Evolutionary conservation across 169 alveolate genomes (phyloP), one percentile per base, ranked within the genome.

Genomic region (Babesia gibsoni): DNA sequence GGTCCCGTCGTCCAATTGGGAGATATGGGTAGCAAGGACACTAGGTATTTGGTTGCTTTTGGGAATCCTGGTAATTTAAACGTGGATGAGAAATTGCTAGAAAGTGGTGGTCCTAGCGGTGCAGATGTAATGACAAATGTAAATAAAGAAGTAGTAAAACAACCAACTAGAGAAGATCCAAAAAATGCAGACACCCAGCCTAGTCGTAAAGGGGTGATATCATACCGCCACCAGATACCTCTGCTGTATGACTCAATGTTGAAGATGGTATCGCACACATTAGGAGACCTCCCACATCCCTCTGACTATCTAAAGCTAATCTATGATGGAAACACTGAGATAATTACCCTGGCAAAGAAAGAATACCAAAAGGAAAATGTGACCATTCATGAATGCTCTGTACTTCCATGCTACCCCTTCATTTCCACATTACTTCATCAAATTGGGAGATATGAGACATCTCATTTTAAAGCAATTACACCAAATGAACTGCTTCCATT

Each of bases 1-100:
- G 56, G 53, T 12, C 75, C 79, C 1, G 72, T 39, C 16, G 52
- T 56, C 25, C 36, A 32, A n/a, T n/a, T n/a, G n/a, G n/a, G n/a
- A n/a, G n/a, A n/a, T n/a, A n/a, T n/a, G n/a, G n/a, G n/a, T n/a
- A n/a, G n/a, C n/a, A n/a, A n/a, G n/a, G n/a, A n/a, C n/a, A n/a
- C n/a, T n/a, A n/a, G n/a, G n/a, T n/a, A n/a, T n/a, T n/a, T n/a
- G n/a, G n/a, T n/a, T n/a, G n/a, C n/a, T n/a, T n/a, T n/a, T n/a
- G n/a, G n/a, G n/a, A n/a, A n/a, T n/a, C n/a, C n/a, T n/a, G n/a
- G n/a, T n/a, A n/a, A n/a, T n/a, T n/a, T n/a, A n/a, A n/a, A n/a
- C n/a, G n/a, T n/a, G n/a, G n/a, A n/a, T n/a, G n/a, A n/a, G n/a
- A n/a, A n/a, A n/a, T n/a, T n/a, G n/a, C n/a, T n/a, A n/a, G n/a